Evolutionary conservation across 495 filamentous ascomycete species (phyloP).

Genomic region (Penicillium samsonianum): DNA sequence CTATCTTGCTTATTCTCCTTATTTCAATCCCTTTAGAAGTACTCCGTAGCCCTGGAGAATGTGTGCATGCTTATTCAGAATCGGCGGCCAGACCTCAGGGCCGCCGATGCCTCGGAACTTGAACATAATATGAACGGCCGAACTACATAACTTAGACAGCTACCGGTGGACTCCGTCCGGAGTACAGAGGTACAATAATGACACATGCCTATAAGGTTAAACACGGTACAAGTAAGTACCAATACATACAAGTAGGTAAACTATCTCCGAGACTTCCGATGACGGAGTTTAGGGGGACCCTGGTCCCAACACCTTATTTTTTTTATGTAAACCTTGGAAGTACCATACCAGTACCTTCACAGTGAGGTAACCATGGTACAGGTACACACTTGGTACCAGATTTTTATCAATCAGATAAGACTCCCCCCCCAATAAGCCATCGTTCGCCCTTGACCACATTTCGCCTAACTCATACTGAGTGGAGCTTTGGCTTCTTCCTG

Average conservation of each 20-base stretch:
- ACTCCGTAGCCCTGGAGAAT: background rate
- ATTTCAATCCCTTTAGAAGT: background rate
- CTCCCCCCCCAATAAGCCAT: background rate
- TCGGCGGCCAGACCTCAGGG: background rate
- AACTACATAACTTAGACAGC: too few relatives aligned
- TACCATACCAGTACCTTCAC: background rate
- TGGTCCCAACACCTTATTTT: background rate
- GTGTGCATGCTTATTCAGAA: constrained; percentile 1
- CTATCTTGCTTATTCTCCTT: constrained; percentile 1
- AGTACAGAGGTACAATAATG: too few relatives aligned
- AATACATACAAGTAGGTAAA: background rate
- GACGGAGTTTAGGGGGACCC: constrained; percentile 24
- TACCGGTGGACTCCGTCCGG: too few relatives aligned
- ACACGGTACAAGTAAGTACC: background rate
- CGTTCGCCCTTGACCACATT: constrained; percentile 6
- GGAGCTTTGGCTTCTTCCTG: background rate
- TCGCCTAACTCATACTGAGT: constrained; percentile 15
- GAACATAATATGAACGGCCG: too few relatives aligned
- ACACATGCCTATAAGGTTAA: too few relatives aligned
- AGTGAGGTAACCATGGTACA: background rate
- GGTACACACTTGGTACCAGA: constrained; percentile 5
- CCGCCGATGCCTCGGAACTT: background rate
- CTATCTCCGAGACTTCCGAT: constrained; percentile 24
- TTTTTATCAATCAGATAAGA: constrained; percentile 38
- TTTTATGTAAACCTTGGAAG: constrained; percentile 3